Evolutionary conservation across 192 early-diverging fungal genomes (phyloP), one percentile per base, ranked within the genome.

Genomic region (Linnemannia schmuckeri): DNA sequence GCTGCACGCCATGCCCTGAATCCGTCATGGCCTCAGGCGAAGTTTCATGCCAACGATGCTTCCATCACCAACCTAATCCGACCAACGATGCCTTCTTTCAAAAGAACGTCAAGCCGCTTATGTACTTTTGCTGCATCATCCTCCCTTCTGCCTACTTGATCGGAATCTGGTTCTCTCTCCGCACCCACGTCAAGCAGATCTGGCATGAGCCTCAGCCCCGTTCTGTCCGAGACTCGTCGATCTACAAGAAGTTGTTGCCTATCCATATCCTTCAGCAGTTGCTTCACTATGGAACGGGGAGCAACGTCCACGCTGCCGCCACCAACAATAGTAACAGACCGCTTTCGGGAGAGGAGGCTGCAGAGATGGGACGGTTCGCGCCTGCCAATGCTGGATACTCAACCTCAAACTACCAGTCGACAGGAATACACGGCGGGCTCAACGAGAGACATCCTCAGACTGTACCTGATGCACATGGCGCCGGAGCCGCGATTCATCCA

Each of bases 101-200:
- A 66, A 88, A 91, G n/a, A 91, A 91, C n/a, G 97, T 97, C 40
- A 91, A 93, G 78, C 96, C 96, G 2, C 91, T 99, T 37, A 96
- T 97, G 94, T 98, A 92, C 85, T 85, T 97, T 80, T 98, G 97
- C 89, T 87, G 85, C 27, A 87, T 87, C 55, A 81, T 87, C 49
- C 85, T 87, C 12, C 85, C 85, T 0, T 87, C 85, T 27, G 85
- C 96, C 30, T 99, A 99, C 82, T 82, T 94, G 47, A 94, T 98
- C 77, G 98, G 97, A 35, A 91, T 99, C 80, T 95, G 94, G 92
- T 99, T 99, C 83, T 97, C 97, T 54, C 93, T 99, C 38, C 92
- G 95, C 55, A 99, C 98, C 0, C 98, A 99, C 81, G 94, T 95
- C 66, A 92, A 95, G 68, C 92, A 91, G 76, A 91, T 96, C 40